Evolutionary conservation across 1,139 yeast genomes (phyloP).

Genomic region (Yamadazyma atlantica): DNA sequence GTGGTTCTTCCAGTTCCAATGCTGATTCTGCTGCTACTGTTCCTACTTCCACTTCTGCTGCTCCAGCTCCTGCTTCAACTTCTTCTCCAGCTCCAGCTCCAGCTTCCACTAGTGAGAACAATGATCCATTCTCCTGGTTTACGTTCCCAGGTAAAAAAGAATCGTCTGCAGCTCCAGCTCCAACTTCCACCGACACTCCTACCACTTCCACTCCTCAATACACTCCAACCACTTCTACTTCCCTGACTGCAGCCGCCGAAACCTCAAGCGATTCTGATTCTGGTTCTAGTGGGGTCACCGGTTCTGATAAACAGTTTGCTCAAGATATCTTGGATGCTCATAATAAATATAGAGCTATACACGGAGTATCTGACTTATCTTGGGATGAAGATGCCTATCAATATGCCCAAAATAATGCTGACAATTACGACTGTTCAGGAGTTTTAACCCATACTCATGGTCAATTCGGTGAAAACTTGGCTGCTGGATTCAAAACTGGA

Average conservation of each 20-base stretch:
- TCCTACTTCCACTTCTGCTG: slow-evolving; percentile 6
- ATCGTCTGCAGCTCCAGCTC: slow-evolving; percentile 8
- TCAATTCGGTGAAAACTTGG: slow-evolving; percentile 83
- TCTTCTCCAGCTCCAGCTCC: slow-evolving; percentile 4
- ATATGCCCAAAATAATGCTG: slow-evolving; percentile 72
- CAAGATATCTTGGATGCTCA: slow-evolving; percentile 41
- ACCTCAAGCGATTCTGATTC: slow-evolving; percentile 1
- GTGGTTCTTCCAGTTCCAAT: slow-evolving; percentile 4
- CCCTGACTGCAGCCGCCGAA: slow-evolving; percentile 2
- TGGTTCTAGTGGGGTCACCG: slow-evolving; percentile 8
- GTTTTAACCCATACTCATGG: slow-evolving; percentile 75
- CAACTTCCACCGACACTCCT: slow-evolving; percentile 5
- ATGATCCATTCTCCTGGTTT: slow-evolving; percentile 9
- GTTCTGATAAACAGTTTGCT: slow-evolving; percentile 15
- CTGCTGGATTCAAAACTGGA: slow-evolving; percentile 63
- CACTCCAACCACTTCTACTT: slow-evolving; percentile 7
- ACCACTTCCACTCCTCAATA: slow-evolving; percentile 8
- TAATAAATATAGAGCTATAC: slow-evolving; percentile 67
- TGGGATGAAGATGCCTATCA: slow-evolving; percentile 67
- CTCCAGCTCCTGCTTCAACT: slow-evolving; percentile 4
- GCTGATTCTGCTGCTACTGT: slow-evolving; percentile 4
- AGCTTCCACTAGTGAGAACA: neutral
- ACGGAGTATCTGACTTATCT: slow-evolving; percentile 55
- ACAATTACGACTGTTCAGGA: slow-evolving; percentile 68
- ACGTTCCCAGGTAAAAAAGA: slow-evolving; percentile 9